Percentiles rank a stretch among this genome's conserved stretches.
phyloP scores from a whole-genome alignment of 1,284 basidiomycete species.

The Marasmius sp. region DNA sequence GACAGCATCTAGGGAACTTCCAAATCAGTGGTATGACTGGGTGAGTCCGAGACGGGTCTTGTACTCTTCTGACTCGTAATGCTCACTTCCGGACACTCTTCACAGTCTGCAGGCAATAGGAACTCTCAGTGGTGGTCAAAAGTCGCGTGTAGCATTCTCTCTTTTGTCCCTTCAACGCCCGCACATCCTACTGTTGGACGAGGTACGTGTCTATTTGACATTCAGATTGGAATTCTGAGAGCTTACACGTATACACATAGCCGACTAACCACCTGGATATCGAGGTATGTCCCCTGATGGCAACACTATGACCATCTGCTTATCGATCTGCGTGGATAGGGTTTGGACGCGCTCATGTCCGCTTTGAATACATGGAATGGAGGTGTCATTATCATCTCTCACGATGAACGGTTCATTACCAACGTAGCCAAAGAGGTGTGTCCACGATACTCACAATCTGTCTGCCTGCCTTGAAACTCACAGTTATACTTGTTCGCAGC shows the following conservation, averaged over 20 bases:
- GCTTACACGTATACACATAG: conserved; percentile 33
- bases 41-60: conserved; percentile 30
- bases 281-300: conserved; percentile 48
- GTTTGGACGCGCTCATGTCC: conserved; percentile 92
- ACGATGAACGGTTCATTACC: conserved; percentile 93
- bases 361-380: conserved; percentile 92
- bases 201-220: conserved; percentile 46
- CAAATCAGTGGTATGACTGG: conserved; percentile 98
- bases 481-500: conserved; percentile 36
- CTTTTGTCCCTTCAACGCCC: conserved; percentile 87
- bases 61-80: conserved; percentile 3
- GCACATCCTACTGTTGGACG: conserved; percentile 88
- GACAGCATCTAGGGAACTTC: conserved; percentile 94
- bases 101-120: conserved; percentile 74
- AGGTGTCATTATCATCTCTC: conserved; percentile 92
- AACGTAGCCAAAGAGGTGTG: conserved; percentile 75
- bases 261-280: conserved; percentile 99
- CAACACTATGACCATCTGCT: not conserved
- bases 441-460: not conserved
- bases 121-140: conserved; percentile 94
- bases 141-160: conserved; percentile 95
- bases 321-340: conserved; percentile 38
- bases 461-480: not conserved
- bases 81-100: not conserved
- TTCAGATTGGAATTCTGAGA: conserved; percentile 8